A percentile compares a stretch with the other conserved stretches of the same genome.
phyloP scores from a whole-genome alignment of 176 grass and related monocot genomes.

The Ensete ventricosum region DNA sequence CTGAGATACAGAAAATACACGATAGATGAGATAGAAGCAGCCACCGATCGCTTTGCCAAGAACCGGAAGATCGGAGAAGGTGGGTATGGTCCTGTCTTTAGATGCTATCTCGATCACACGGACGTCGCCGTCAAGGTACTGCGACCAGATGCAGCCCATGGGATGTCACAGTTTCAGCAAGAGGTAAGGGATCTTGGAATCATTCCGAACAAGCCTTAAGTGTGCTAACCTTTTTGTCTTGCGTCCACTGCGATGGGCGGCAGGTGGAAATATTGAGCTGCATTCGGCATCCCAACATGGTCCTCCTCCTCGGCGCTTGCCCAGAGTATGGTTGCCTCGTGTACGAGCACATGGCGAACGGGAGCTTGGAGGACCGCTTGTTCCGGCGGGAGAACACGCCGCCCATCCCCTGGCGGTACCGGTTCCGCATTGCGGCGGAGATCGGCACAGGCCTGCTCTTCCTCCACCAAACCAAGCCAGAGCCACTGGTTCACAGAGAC shows the following conservation, averaged over 20 bases:
- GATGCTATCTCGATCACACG: slow-evolving; percentile 38
- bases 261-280: slow-evolving; percentile 38
- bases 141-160: slow-evolving; percentile 29
- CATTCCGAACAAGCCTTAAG: no score
- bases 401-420: slow-evolving; percentile 32
- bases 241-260: neutral
- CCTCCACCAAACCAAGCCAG: slow-evolving; percentile 39
- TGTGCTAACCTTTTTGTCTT: neutral
- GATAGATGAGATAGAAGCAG: slow-evolving; percentile 34
- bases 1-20: slow-evolving; percentile 35
- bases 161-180: slow-evolving; percentile 35
- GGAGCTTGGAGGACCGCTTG: slow-evolving; percentile 40
- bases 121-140: slow-evolving; percentile 40
- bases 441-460: slow-evolving; percentile 37
- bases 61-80: slow-evolving; percentile 37
- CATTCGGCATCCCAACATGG: slow-evolving; percentile 43
- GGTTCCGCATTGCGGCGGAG: slow-evolving; percentile 41
- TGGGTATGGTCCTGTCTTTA: slow-evolving; percentile 35
- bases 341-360: slow-evolving; percentile 42
- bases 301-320: slow-evolving; percentile 39
- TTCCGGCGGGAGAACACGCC: slow-evolving; percentile 28
- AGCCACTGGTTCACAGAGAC: slow-evolving; percentile 35
- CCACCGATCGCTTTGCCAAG: slow-evolving; percentile 19
- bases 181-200: slow-evolving; percentile 16
- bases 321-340: slow-evolving; percentile 40